Base-by-base conservation (phyloP, 208 protist genomes). In the Acanthamoeba lenticulata region DNA sequence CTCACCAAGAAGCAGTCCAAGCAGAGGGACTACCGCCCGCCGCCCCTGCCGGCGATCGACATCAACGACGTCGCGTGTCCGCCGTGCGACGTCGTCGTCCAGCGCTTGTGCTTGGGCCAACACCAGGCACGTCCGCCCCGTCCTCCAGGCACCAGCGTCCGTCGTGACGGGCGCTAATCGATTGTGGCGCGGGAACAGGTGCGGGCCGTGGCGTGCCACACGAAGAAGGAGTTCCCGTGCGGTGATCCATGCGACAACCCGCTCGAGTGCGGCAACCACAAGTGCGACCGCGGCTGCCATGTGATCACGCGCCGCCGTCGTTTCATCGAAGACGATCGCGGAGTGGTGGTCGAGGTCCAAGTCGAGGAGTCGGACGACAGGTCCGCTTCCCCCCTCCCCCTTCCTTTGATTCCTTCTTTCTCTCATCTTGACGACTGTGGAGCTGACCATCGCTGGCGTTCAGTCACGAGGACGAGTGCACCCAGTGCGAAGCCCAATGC, bases 161-260 rank as follows among this genome's bases (percentile, higher is more conserved):
- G 67, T 27, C 38, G 19, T 38, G 19, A 77, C 36, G 36, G 13
- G 38, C 38, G 40, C n/a, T n/a, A n/a, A n/a, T n/a, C n/a, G n/a
- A n/a, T n/a, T n/a, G n/a, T n/a, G n/a, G n/a, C n/a, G n/a, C n/a
- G n/a, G n/a, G n/a, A n/a, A n/a, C 11, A 88, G 79, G 2, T 88
- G n/a, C 40, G 79, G 7, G 79, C 79, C 5, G 47, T 88, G 45
- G 79, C n/a, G 11, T 88, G 79, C 79, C 40, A 60, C 45, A 60
- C 45, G 15, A 29, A 47, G 79, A 60, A 7, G 27, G 79, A 55
- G 79, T 88, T 88, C 45, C 44, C 40, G 0, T 88, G 79, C 36
- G 79, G 79, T 11, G 47, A 88, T 42, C 40, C 24, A 60, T 88
- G 79, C 79, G 79, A 88, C 44, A 88, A 88, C 24, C 79, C 79